These are phyloP conservation scores for Backusella sp. DNA, from an alignment of 192 early-diverging fungal species.

Conservation along the genomic window DNA sequence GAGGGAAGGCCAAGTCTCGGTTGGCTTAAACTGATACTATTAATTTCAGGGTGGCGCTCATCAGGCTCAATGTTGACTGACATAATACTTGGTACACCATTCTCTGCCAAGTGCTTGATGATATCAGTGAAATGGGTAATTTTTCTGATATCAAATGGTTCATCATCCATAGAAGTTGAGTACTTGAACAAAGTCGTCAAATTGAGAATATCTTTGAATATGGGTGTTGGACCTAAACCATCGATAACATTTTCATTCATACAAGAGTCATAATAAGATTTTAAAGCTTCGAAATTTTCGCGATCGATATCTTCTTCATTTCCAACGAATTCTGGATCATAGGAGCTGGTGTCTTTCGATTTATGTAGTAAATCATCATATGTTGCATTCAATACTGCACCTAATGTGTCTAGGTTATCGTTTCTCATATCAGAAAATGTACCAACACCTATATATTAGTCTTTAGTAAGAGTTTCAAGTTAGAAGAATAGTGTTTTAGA, in stretches of 20 bases:
- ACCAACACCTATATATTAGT: constrained; percentile 9
- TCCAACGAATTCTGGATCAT: constrained; percentile 13
- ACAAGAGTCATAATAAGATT: constrained; percentile 56
- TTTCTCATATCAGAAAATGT: constrained; percentile 21
- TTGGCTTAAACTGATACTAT: constrained; percentile 51
- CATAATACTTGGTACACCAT: constrained; percentile 39
- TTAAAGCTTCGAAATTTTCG: constrained; percentile 54
- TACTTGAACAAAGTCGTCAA: background rate
- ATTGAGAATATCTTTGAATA: constrained; percentile 33
- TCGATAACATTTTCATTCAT: constrained; percentile 48
- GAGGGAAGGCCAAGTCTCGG: constrained; percentile 57
- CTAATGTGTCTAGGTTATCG: constrained; percentile 38
- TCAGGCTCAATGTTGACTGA: constrained; percentile 49
- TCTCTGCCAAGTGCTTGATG: background rate
- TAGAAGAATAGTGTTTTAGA: background rate
- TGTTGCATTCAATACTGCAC: constrained; percentile 46
- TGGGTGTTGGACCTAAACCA: constrained; percentile 39
- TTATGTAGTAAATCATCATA: constrained; percentile 26
- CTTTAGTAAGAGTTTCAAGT: background rate
- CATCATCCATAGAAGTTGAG: background rate
- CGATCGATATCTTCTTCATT: constrained; percentile 34
- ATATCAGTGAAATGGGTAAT: background rate
- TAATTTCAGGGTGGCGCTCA: constrained; percentile 57
- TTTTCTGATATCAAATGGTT: background rate
- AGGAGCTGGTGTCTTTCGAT: background rate